Conservation (phyloP, 1,284 basidiomycete species). For the Abortiporus biennis region DNA sequence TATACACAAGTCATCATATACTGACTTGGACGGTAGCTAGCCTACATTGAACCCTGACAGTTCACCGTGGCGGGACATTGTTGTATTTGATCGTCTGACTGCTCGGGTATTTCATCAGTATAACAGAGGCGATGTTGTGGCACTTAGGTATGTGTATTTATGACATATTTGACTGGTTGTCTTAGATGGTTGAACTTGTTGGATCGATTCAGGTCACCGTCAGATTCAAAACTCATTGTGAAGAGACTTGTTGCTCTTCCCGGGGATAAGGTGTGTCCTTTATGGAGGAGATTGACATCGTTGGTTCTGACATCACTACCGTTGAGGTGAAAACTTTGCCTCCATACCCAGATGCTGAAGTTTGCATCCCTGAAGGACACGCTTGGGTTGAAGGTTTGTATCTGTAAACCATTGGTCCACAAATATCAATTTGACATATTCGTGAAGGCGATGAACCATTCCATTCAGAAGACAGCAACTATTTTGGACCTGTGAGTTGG, state of each 20-base stretch:
- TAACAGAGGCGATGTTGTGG: conserved; percentile 59
- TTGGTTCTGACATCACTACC: too few relatives aligned
- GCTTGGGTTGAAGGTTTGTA: conserved; percentile 67
- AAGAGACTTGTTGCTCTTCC: conserved; percentile 65
- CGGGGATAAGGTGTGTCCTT: conserved; percentile 44
- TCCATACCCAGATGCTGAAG: conserved; percentile 57
- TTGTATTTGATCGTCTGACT: conserved; percentile 52
- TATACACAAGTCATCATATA: conserved; percentile 1
- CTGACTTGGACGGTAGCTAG: conserved; percentile 36
- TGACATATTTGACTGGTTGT: too few relatives aligned
- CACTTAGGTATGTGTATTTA: conserved; percentile 45
- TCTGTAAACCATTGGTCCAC: not conserved
- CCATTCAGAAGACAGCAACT: conserved; percentile 66
- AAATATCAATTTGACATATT: conserved; percentile 1
- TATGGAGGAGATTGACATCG: not conserved
- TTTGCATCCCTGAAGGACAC: conserved; percentile 54
- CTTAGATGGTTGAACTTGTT: conserved; percentile 1
- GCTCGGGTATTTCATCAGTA: conserved; percentile 31
- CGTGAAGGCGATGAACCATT: conserved; percentile 55
- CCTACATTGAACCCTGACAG: conserved; percentile 72
- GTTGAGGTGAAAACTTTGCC: conserved; percentile 59
- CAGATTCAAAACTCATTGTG: conserved; percentile 45
- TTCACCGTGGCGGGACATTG: conserved; percentile 55
- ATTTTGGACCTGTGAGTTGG: conserved; percentile 58
- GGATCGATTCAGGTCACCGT: conserved; percentile 47